Conservation (phyloP, 2,329 filamentous ascomycete species). For the Paramyrothecium roridum region DNA sequence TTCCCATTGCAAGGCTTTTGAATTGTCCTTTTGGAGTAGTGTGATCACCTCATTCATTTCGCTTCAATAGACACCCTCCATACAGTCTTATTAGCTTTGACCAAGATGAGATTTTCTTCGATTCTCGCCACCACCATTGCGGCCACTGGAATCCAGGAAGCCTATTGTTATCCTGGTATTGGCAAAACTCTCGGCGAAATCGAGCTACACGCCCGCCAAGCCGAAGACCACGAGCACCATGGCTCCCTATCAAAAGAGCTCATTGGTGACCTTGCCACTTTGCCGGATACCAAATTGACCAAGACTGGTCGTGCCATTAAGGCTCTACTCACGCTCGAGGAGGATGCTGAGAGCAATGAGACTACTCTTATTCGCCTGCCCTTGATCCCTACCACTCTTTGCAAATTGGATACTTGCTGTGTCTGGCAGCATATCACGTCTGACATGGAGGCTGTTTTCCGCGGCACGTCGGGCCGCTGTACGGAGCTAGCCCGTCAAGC, state of each 20-base stretch:
- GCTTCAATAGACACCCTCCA: neutral
- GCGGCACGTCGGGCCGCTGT: constrained; percentile 30
- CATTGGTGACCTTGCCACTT: neutral
- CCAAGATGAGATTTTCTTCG: neutral
- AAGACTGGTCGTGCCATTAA: constrained; percentile 9
- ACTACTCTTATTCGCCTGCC: no score
- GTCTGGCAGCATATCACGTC: constrained; percentile 36
- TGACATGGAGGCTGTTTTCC: constrained; percentile 29
- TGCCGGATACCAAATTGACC: neutral
- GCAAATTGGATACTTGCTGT: constrained; percentile 40
- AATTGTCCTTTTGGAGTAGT: neutral
- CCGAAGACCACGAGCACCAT: neutral
- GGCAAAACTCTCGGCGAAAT: neutral
- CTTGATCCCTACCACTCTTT: constrained; percentile 11
- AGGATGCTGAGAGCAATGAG: no score
- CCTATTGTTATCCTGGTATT: neutral
- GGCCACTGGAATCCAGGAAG: neutral
- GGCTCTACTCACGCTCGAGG: constrained; percentile 21
- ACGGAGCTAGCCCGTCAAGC: constrained; percentile 36
- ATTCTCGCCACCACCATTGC: neutral
- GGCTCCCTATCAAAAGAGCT: neutral
- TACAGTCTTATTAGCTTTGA: neutral
- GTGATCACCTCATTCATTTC: no score
- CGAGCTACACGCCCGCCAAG: neutral
- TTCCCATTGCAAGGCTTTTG: neutral